These are phyloP conservation scores for Trichoderma orchidacearum DNA, from an alignment of 495 filamentous ascomycete species.

Conservation along the genomic window DNA sequence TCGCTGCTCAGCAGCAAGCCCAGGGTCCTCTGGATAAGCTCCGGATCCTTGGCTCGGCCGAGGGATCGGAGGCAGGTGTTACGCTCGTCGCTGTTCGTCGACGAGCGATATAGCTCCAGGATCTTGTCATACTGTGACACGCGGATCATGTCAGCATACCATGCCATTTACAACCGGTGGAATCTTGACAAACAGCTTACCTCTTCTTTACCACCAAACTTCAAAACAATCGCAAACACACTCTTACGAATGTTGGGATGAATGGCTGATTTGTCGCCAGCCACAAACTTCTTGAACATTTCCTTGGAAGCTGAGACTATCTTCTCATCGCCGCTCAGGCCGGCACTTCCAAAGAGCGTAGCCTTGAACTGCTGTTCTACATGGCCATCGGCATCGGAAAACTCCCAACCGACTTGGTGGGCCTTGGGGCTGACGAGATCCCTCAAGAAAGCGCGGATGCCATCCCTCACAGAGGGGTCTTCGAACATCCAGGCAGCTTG, in stretches of 20 bases:
- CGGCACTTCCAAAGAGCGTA: conserved; percentile 62
- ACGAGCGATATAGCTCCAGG: conserved; percentile 69
- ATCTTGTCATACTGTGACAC: conserved; percentile 48
- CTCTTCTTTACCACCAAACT: conserved; percentile 61
- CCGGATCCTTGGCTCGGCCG: conserved; percentile 56
- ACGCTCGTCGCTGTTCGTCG: conserved; percentile 72
- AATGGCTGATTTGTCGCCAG: background rate
- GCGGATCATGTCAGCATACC: conserved; percentile 51
- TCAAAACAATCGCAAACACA: conserved; percentile 52
- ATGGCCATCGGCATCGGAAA: conserved; percentile 60
- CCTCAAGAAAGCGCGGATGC: conserved; percentile 60
- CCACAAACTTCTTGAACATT: background rate
- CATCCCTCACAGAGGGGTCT: conserved; percentile 38
- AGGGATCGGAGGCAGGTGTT: conserved; percentile 67
- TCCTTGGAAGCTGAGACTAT: conserved; percentile 11
- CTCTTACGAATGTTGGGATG: conserved; percentile 21
- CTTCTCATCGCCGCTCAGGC: conserved; percentile 58
- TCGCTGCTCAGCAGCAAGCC: conserved; percentile 44
- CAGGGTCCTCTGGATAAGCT: conserved; percentile 56
- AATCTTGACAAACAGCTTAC: conserved; percentile 48
- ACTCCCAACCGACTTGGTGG: conserved; percentile 77
- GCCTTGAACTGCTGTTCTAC: conserved; percentile 69
- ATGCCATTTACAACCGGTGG: conserved; percentile 65
- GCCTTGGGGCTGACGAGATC: conserved; percentile 56
- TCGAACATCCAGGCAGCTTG: conserved; percentile 34